phyloP scores from a whole-genome alignment of 495 filamentous ascomycete genomes.

The Rhypophila decipiens region DNA sequence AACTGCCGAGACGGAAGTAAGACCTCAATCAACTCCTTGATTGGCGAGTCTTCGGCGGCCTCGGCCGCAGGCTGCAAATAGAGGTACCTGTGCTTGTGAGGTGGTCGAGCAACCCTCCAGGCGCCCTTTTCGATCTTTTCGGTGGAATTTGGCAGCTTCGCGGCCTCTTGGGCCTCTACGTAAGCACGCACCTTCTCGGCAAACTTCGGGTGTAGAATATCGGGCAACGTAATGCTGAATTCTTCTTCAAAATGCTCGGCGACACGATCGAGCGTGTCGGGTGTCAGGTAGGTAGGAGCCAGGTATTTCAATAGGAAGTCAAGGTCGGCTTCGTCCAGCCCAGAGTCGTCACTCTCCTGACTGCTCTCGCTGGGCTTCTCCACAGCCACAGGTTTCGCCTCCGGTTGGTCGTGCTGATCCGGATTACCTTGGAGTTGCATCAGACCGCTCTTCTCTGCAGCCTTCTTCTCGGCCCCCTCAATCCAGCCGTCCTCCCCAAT shows the following conservation, averaged over 20 bases:
- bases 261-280: slow-evolving; percentile 81
- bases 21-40: slow-evolving; percentile 68
- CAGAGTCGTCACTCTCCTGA: slow-evolving; percentile 42
- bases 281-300: slow-evolving; percentile 84
- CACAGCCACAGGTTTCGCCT: slow-evolving; percentile 49
- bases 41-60: slow-evolving; percentile 41
- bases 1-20: slow-evolving; percentile 84
- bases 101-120: slow-evolving; percentile 77
- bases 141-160: slow-evolving; percentile 36
- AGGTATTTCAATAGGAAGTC: slow-evolving; percentile 87
- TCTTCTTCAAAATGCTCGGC: slow-evolving; percentile 71
- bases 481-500: slow-evolving; percentile 91
- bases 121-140: slow-evolving; percentile 52
- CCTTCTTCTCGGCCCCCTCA: slow-evolving; percentile 77
- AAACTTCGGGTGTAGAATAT: slow-evolving; percentile 73
- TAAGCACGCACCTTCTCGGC: slow-evolving; percentile 59
- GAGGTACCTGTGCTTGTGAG: slow-evolving; percentile 91
- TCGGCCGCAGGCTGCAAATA: slow-evolving; percentile 54
- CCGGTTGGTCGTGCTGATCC: slow-evolving; percentile 78
- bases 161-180: slow-evolving; percentile 58
- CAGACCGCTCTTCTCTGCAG: slow-evolving; percentile 81
- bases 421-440: slow-evolving; percentile 87
- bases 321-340: slow-evolving; percentile 64
- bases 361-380: slow-evolving; percentile 34
- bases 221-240: slow-evolving; percentile 71